These are phyloP conservation scores for Bryoerythrophyllum caledonicum DNA, from an alignment of 225 moss, liverwort and hornwort genomes.

Conservation along the genomic window DNA sequence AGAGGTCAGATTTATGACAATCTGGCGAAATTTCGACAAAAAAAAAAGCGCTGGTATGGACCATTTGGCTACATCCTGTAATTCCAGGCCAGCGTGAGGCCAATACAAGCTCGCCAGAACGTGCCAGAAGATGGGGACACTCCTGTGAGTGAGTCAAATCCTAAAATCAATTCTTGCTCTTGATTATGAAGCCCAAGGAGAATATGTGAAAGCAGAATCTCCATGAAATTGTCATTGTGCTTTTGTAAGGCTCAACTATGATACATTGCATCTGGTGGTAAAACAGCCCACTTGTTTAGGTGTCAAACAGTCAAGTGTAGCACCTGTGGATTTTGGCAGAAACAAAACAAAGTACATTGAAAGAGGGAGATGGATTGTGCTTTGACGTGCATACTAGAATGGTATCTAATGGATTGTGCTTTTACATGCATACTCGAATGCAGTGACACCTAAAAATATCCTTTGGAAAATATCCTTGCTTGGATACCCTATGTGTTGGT, in stretches of 20 bases:
- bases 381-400: too few relatives aligned
- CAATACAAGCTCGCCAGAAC: background rate
- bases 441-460: too few relatives aligned
- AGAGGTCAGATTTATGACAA: too few relatives aligned
- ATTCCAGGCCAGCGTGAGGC: background rate
- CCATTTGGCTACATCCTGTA: background rate
- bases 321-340: background rate
- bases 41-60: too few relatives aligned
- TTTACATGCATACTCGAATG: too few relatives aligned
- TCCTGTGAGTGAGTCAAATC: background rate
- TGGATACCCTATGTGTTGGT: too few relatives aligned
- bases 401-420: too few relatives aligned
- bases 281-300: background rate
- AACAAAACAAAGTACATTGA: too few relatives aligned
- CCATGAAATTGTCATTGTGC: background rate
- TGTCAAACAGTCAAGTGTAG: background rate
- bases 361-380: too few relatives aligned
- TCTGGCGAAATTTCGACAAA: too few relatives aligned
- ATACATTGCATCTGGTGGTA: background rate
- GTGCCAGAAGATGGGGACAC: conserved; percentile 12
- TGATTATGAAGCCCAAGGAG: conserved; percentile 16
- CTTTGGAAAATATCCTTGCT: too few relatives aligned
- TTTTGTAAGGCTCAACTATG: background rate
- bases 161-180: background rate
- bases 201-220: background rate